These are phyloP conservation scores for Eucalyptus grandis DNA, from an alignment of 345 rosid species.

Conservation along the genomic window DNA sequence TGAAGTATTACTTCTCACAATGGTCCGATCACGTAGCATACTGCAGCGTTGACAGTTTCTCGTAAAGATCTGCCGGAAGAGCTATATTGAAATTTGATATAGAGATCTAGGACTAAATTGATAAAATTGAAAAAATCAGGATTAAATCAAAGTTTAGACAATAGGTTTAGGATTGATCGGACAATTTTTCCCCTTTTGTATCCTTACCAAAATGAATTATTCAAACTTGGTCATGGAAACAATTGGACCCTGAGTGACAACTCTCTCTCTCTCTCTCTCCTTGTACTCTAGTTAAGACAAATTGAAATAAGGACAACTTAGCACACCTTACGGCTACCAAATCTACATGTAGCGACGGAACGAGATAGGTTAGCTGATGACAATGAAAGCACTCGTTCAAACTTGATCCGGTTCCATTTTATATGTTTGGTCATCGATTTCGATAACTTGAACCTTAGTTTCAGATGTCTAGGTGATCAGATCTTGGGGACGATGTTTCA, in stretches of 20 bases:
- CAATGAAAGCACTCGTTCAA: not conserved
- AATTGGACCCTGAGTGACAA: not conserved
- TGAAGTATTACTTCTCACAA: no score
- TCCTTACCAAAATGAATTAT: not conserved
- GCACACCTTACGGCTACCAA: not conserved
- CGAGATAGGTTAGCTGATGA: not conserved
- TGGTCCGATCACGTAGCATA: not conserved
- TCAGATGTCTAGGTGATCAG: not conserved
- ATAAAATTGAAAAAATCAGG: no score
- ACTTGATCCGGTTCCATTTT: not conserved
- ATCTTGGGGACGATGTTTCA: not conserved
- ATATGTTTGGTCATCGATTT: not conserved
- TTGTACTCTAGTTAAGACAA: not conserved
- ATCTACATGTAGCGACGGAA: not conserved
- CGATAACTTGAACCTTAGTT: not conserved
- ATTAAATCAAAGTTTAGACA: not conserved
- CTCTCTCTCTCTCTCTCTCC: not conserved
- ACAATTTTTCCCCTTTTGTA: not conserved
- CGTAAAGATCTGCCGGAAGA: accelerated
- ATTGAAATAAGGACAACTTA: not conserved
- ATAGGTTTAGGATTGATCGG: not conserved
- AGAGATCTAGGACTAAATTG: not conserved
- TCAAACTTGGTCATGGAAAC: not conserved
- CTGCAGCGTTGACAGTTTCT: accelerated
- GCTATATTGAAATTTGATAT: no score